phyloP scores from a whole-genome alignment of 176 grass and related monocot genomes.

The Pontederia paniculata region DNA sequence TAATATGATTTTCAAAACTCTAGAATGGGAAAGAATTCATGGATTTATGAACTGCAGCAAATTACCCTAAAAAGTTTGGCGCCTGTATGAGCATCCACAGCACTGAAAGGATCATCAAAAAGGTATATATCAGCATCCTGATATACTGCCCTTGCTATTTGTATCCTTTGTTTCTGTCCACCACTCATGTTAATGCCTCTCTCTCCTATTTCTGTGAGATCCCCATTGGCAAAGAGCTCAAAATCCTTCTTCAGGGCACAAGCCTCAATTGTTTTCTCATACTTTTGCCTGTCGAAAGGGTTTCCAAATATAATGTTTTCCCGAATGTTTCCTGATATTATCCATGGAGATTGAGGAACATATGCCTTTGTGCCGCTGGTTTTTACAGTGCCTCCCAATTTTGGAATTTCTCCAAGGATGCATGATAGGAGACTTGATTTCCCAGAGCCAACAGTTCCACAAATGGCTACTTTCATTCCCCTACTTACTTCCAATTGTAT shows the following conservation, averaged over 20 bases:
- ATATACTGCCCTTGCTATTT: conserved; percentile 17
- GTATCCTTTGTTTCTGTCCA: conserved; percentile 22
- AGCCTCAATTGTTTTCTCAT: conserved; percentile 11
- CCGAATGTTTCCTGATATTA: conserved; percentile 8
- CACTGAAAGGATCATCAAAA: conserved; percentile 21
- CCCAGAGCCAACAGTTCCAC: conserved; percentile 19
- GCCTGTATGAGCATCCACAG: conserved; percentile 23
- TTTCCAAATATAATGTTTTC: conserved; percentile 20
- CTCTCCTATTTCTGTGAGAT: conserved; percentile 21
- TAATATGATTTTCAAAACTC: too few relatives aligned
- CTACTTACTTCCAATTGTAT: conserved; percentile 10
- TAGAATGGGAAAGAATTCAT: not conserved
- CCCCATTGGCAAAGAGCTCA: conserved; percentile 16
- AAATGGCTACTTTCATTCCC: conserved; percentile 19
- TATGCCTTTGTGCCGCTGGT: conserved; percentile 8
- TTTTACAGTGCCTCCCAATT: not conserved
- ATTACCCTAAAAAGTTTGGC: conserved; percentile 18
- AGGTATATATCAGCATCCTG: conserved; percentile 20
- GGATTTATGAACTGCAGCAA: not conserved
- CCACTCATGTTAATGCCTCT: conserved; percentile 24
- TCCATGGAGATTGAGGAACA: conserved; percentile 25
- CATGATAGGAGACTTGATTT: conserved; percentile 15
- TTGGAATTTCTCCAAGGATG: conserved; percentile 20
- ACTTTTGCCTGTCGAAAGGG: conserved; percentile 8
- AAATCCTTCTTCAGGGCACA: conserved; percentile 22